Conservation (phyloP, 2,329 filamentous ascomycete species). For the Epichloe sibirici region DNA sequence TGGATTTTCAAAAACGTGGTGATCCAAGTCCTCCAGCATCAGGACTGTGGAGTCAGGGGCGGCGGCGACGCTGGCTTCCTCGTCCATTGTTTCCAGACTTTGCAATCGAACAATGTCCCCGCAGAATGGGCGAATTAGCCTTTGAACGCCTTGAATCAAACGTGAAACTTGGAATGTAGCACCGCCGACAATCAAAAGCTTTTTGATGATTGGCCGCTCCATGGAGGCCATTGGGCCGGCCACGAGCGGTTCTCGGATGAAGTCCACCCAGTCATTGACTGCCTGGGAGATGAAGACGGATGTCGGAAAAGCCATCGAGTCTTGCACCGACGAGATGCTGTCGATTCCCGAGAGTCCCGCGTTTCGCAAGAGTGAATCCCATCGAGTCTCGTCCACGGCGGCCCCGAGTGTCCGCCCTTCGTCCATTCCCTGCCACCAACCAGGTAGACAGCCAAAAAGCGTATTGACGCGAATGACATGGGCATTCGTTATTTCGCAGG, state of each 20-base stretch:
- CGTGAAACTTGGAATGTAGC: background rate
- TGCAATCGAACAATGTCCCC: background rate
- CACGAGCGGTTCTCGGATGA: conserved; percentile 1
- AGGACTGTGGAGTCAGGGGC: background rate
- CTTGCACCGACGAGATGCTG: background rate
- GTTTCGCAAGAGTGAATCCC: background rate
- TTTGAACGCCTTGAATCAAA: background rate
- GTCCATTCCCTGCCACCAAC: conserved; percentile 2
- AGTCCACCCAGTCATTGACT: background rate
- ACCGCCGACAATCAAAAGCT: background rate
- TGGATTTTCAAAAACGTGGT: background rate
- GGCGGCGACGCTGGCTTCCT: background rate
- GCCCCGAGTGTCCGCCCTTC: background rate
- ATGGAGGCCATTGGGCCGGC: background rate
- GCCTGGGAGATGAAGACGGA: conserved; percentile 1
- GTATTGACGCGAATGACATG: background rate
- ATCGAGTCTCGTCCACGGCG: background rate
- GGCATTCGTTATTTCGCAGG: conserved; percentile 1
- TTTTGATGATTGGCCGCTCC: background rate
- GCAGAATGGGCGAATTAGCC: background rate
- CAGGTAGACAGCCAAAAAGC: conserved; percentile 2
- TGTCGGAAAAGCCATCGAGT: background rate
- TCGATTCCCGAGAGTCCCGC: conserved; percentile 5
- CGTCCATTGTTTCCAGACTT: background rate
- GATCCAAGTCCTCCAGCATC: background rate